A percentile compares a stretch with the other conserved stretches of the same genome.
Evolutionary conservation across 1,139 yeast species (phyloP).

Genomic region (Yamadazyma sp.): DNA sequence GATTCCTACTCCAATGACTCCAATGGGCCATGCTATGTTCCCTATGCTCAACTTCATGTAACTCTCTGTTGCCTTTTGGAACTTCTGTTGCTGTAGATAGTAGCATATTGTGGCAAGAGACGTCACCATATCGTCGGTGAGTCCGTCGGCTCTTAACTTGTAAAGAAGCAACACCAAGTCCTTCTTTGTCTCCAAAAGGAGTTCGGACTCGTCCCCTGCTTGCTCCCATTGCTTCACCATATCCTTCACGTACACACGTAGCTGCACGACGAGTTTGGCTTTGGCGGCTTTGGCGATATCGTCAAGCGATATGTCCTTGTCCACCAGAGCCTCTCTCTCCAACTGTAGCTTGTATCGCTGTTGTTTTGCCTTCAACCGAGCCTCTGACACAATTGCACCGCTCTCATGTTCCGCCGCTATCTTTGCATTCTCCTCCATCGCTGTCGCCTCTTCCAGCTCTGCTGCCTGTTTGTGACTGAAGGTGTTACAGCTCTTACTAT

Average conservation of each 20-base stretch:
- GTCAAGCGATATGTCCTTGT: conserved; percentile 26
- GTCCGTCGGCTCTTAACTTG: conserved; percentile 49
- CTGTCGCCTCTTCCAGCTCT: background rate
- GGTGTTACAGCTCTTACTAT: no score
- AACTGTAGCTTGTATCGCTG: conserved; percentile 13
- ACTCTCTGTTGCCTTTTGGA: conserved; percentile 60
- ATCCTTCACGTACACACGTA: conserved; percentile 51
- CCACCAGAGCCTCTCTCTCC: conserved; percentile 21
- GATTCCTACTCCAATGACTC: conserved; percentile 76
- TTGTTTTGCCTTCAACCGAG: conserved; percentile 8
- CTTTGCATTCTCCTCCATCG: background rate
- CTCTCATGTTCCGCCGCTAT: background rate
- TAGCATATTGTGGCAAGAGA: conserved; percentile 62
- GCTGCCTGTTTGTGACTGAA: no score
- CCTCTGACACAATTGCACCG: no score
- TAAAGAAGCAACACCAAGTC: conserved; percentile 63
- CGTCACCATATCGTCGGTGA: conserved; percentile 47
- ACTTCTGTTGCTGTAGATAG: conserved; percentile 57
- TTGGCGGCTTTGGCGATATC: conserved; percentile 33
- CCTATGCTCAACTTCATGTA: conserved; percentile 82
- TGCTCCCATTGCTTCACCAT: conserved; percentile 48
- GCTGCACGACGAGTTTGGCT: conserved; percentile 35
- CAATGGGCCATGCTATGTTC: conserved; percentile 92
- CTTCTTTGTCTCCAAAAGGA: conserved; percentile 55
- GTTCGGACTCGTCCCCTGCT: conserved; percentile 7